Conservation (phyloP, 805 yeast species). For the Wickerhamomyces mucosus region DNA sequence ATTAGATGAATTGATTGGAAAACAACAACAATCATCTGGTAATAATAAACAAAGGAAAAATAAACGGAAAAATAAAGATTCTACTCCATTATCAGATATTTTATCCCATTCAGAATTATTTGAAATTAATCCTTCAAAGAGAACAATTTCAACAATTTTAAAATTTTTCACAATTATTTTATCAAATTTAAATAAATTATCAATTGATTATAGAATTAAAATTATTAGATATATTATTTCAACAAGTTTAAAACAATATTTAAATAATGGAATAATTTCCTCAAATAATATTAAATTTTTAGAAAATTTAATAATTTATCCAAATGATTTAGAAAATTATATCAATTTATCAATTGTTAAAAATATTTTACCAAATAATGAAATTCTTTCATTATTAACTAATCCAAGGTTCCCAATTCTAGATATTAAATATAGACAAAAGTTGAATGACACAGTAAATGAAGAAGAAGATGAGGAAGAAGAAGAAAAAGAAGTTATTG, state of each 20-base stretch:
- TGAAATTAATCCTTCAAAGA: conserved; percentile 28
- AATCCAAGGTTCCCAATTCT: conserved; percentile 67
- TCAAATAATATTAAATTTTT: conserved; percentile 29
- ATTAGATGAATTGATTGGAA: conserved; percentile 19
- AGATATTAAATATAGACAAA: conserved; percentile 15
- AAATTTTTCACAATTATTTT: conserved; percentile 41
- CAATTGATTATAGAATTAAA: conserved; percentile 54
- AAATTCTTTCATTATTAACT: conserved; percentile 46
- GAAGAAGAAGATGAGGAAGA: conserved; percentile 18
- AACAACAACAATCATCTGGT: conserved; percentile 11
- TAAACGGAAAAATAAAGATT: conserved; percentile 31
- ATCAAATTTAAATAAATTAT: conserved; percentile 36
- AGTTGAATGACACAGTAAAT: conserved; percentile 20
- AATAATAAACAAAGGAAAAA: conserved; percentile 23
- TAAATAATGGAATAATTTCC: conserved; percentile 21
- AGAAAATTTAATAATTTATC: conserved; percentile 52
- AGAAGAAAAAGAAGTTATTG: conserved; percentile 6
- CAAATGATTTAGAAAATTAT: conserved; percentile 48
- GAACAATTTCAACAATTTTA: conserved; percentile 23
- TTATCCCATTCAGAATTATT: conserved; percentile 58
- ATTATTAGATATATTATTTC: conserved; percentile 38
- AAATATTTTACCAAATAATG: conserved; percentile 38
- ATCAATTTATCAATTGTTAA: conserved; percentile 67
- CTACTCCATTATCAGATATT: conserved; percentile 55
- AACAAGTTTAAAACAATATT: conserved; percentile 24